phyloP scores from a whole-genome alignment of 352 stramenopile genomes.

The Pythium phragmitis region DNA sequence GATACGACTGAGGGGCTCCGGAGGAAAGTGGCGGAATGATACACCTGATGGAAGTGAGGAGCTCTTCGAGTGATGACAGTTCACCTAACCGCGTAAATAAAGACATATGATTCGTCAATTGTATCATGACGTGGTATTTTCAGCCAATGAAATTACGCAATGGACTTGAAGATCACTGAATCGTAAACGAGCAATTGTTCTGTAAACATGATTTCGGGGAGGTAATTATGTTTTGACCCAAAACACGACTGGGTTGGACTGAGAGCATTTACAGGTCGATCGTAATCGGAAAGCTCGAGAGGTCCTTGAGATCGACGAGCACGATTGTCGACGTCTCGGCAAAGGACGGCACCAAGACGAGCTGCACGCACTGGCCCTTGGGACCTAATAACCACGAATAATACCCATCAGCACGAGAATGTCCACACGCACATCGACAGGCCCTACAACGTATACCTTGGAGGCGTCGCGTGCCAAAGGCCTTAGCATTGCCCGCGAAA shows the following conservation, averaged over 20 bases:
- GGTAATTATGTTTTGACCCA: background rate
- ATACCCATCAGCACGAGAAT: background rate
- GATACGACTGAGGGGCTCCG: background rate
- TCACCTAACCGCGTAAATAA: background rate
- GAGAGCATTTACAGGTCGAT: conserved; percentile 29
- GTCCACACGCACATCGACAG: background rate
- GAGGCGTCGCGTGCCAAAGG: conserved; percentile 81
- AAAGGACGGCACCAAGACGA: conserved; percentile 93
- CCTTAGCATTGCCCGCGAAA: conserved; percentile 90
- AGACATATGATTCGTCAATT: background rate
- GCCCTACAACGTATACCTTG: conserved; percentile 26
- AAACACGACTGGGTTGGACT: background rate
- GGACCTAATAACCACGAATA: conserved; percentile 27
- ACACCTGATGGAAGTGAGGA: background rate
- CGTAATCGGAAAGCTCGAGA: conserved; percentile 67
- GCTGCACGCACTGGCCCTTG: conserved; percentile 49
- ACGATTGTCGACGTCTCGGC: conserved; percentile 86
- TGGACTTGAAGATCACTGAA: background rate
- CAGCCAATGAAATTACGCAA: background rate
- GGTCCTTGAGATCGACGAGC: conserved; percentile 88
- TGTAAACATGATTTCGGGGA: background rate
- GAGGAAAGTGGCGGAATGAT: background rate
- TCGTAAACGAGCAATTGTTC: background rate
- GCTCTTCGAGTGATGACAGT: background rate
- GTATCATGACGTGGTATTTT: background rate